Evolutionary conservation across 2,329 filamentous ascomycete genomes (phyloP), one percentile per base, ranked within the genome.

Genomic region (Verticillium nonalfalfae): DNA sequence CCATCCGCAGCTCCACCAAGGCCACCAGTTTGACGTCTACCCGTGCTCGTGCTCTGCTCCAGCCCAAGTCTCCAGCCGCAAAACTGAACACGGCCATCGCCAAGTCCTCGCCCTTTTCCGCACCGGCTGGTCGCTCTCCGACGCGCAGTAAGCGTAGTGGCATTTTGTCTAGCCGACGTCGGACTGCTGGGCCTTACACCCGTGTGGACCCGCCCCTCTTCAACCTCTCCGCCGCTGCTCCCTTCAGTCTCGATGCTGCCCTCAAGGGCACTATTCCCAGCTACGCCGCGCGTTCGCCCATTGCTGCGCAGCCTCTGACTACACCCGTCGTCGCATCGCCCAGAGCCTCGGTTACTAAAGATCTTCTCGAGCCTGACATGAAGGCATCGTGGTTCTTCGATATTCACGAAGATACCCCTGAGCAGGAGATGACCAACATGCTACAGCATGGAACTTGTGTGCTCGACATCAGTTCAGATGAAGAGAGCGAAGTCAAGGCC

Each of bases 341-440:
- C 33, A 59, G 18, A 10, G n/a, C 13, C 6, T 18, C 26, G 26
- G 54, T 33, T n/a, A 34, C 56, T 7, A 64, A 62, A 60, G 68
- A 70, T 55, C 70, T 83, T 39, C 65, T 75, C 52, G 78, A 79
- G 63, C 71, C 79, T 26, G 79, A 83, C 59, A 73, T 82, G 68
- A 85, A 89, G 71, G 81, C 85, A 38, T 82, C 82, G 62, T 97
- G 93, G 93, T 90, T 90, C 79, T 98, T 99, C 72, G 90, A 94
- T 62, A 98, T 99, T 70, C 89, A 97, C 72, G 91, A 97, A 72
- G 94, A 99, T 74, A 92, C 91, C 0, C 85, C 90, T 7, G 91
- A 97, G 72, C 90, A 97, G 71, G 89, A 96, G 72, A 90, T 95
- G 75, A 91, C 93, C 68, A 97, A 96, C 70, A 79, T 97, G 45